A percentile compares a stretch with the other conserved stretches of the same genome.
Conservation (phyloP, 805 yeast species). For the Pichia nanzhaoensis region DNA sequence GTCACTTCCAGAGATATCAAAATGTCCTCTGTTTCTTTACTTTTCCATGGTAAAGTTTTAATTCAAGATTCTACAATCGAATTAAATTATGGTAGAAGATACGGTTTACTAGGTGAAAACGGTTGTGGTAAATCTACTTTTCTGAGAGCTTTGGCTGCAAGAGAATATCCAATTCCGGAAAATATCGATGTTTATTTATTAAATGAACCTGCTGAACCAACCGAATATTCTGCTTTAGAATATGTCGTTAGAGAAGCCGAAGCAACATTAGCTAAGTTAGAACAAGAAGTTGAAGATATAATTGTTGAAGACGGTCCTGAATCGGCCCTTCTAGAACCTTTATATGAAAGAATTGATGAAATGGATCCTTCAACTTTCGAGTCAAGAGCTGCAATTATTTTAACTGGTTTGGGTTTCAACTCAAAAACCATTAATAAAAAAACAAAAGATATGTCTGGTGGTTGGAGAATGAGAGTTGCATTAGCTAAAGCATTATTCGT, state of each 20-base stretch:
- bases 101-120: slow-evolving; percentile 95
- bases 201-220: slow-evolving; percentile 96
- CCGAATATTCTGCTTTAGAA: slow-evolving; percentile 87
- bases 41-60: slow-evolving; percentile 96
- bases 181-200: slow-evolving; percentile 84
- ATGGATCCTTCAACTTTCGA: slow-evolving; percentile 97
- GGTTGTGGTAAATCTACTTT: slow-evolving; percentile 99
- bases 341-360: slow-evolving; percentile 92
- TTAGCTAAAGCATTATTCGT: slow-evolving; percentile 96
- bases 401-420: slow-evolving; percentile 97
- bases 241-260: slow-evolving; percentile 98
- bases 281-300: slow-evolving; percentile 82
- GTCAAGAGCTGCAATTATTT: slow-evolving; percentile 89
- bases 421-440: slow-evolving; percentile 78
- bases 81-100: slow-evolving; percentile 94
- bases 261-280: slow-evolving; percentile 81
- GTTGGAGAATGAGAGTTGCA: slow-evolving; percentile 99
- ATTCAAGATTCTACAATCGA: slow-evolving; percentile 89
- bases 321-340: slow-evolving; percentile 71
- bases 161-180: slow-evolving; percentile 94
- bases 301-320: slow-evolving; percentile 94
- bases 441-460: slow-evolving; percentile 99
- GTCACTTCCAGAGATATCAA: slow-evolving; percentile 91
- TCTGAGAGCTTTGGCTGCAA: slow-evolving; percentile 86
- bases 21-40: slow-evolving; percentile 78